Evolutionary conservation across 1,284 basidiomycete species (phyloP).

Genomic region (Trichosporon asahii): DNA sequence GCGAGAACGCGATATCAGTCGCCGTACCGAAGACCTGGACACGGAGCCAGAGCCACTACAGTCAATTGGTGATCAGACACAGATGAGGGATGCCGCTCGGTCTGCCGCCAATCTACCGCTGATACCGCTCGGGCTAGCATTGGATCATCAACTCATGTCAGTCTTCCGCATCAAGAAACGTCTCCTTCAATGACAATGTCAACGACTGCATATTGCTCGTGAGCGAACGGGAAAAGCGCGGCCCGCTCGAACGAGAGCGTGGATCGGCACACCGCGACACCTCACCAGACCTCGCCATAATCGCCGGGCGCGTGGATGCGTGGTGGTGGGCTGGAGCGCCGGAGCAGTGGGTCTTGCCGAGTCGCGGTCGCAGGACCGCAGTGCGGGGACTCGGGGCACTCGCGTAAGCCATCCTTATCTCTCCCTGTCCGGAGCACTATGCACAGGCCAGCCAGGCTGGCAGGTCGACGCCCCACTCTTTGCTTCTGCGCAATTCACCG

Average conservation of each 20-base stretch:
- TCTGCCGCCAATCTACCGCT: no score
- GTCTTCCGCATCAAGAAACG: not conserved
- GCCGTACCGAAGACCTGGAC: not conserved
- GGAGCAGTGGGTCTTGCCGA: not conserved
- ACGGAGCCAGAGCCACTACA: not conserved
- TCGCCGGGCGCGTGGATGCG: not conserved
- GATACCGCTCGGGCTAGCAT: not conserved
- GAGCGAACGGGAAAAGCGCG: no score
- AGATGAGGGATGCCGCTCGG: not conserved
- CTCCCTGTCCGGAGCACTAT: not conserved
- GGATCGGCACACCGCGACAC: no score
- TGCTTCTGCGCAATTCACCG: not conserved
- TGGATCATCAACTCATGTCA: not conserved
- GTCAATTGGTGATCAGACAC: not conserved
- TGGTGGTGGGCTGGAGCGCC: not conserved
- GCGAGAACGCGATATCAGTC: no score
- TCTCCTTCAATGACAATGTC: not conserved
- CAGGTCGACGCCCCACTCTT: not conserved
- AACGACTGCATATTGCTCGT: no score
- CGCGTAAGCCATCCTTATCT: constrained; percentile 1
- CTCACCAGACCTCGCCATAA: no score
- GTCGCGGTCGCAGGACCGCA: no score
- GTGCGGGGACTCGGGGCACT: not conserved
- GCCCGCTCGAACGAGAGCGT: no score
- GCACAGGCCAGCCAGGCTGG: not conserved